Evolutionary conservation across 306 rosid species (phyloP).

Genomic region (Gynostemma pentaphyllum): DNA sequence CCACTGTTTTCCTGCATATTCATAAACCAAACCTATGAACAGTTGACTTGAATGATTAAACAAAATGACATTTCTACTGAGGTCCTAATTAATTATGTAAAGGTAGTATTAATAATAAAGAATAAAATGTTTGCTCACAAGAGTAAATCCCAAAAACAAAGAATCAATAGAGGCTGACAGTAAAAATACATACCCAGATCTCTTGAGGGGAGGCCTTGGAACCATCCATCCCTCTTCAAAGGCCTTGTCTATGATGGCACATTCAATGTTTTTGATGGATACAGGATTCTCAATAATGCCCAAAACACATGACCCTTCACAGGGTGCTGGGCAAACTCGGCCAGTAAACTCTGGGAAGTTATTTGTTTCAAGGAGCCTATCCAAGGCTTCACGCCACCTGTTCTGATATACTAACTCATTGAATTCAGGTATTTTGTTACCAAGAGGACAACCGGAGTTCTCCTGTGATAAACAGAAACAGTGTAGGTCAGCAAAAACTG

Average conservation of each 20-base stretch:
- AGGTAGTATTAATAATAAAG: background rate
- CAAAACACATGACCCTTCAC: constrained; percentile 93
- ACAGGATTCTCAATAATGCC: constrained; percentile 85
- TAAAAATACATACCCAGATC: constrained; percentile 63
- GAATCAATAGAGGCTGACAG: background rate
- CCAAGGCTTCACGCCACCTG: constrained; percentile 94
- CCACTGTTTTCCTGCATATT: constrained; percentile 72
- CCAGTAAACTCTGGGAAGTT: constrained; percentile 99
- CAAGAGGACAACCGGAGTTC: constrained; percentile 94
- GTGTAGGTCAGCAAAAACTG: background rate
- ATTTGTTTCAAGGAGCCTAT: constrained; percentile 91
- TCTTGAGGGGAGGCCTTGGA: constrained; percentile 74
- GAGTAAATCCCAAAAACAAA: background rate
- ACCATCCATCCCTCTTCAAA: constrained; percentile 99
- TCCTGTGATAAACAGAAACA: constrained; percentile 39
- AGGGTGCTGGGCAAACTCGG: constrained; percentile 97
- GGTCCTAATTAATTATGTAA: background rate
- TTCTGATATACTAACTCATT: constrained; percentile 90
- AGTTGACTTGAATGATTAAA: background rate
- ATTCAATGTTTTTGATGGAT: constrained; percentile 87
- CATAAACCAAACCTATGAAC: constrained; percentile 4
- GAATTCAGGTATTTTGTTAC: constrained; percentile 95
- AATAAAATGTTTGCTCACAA: background rate
- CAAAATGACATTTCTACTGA: background rate
- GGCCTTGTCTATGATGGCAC: constrained; percentile 97